Percentiles rank a stretch among this genome's conserved stretches.
Conservation (phyloP, 202 grass and related monocot genomes). For the Zoysia matrella region DNA sequence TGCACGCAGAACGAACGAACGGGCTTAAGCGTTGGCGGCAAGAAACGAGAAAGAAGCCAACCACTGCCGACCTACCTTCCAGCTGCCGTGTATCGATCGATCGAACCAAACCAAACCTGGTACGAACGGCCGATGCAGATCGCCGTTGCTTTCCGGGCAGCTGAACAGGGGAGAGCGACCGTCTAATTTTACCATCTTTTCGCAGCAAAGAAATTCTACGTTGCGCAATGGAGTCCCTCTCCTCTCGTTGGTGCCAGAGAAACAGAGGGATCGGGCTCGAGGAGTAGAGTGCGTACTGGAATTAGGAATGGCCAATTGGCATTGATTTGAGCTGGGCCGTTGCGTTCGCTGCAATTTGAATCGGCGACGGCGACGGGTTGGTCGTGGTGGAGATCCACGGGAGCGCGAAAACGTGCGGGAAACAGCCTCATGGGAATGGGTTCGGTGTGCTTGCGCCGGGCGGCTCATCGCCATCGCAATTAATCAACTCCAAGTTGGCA, state of each 20-base stretch:
- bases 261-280: background rate
- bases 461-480: slow-evolving; percentile 24
- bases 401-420: slow-evolving; percentile 54
- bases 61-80: slow-evolving; percentile 49
- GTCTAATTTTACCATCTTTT: background rate
- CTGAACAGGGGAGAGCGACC: slow-evolving; percentile 34
- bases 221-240: background rate
- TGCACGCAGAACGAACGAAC: slow-evolving; percentile 1
- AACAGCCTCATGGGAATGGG: slow-evolving; percentile 14
- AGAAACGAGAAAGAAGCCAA: slow-evolving; percentile 26
- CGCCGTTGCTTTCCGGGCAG: slow-evolving; percentile 53
- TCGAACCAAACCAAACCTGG: slow-evolving; percentile 36
- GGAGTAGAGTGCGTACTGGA: background rate
- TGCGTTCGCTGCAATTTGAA: slow-evolving; percentile 39
- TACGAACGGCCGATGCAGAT: background rate
- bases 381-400: slow-evolving; percentile 39
- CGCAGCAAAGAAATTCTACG: background rate
- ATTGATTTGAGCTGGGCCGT: background rate
- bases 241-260: background rate
- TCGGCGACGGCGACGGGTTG: slow-evolving; percentile 44
- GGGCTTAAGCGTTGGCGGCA: slow-evolving; percentile 18
- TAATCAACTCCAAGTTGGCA: slow-evolving; percentile 37
- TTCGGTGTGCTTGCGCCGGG: background rate
- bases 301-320: background rate
- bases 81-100: slow-evolving; percentile 37